Base-by-base conservation (phyloP, 495 filamentous ascomycete genomes). In the Penicillium atrosanguineum region DNA sequence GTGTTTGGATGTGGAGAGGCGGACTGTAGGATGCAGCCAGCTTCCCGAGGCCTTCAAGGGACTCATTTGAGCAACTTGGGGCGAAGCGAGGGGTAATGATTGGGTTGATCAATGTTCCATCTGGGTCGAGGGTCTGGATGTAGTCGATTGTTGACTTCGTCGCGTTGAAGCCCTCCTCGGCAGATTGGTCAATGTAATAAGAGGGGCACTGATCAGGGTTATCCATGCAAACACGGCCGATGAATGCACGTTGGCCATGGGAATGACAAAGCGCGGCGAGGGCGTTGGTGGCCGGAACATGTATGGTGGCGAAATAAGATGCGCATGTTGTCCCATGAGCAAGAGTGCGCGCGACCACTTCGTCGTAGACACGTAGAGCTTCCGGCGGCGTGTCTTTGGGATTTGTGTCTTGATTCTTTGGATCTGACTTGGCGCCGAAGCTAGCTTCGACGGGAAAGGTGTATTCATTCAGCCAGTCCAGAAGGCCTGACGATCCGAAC, bases 221-320 rank as follows among this genome's bases (percentile, higher is more conserved):
- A 69, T 96, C 89, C 93, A 97, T 97, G 77, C 90, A 95, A 31
- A 90, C 86, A 48, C 93, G 83, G 48, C 93, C 93, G 50, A 97
- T 80, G 60, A 96, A 88, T 29, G 93, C 93, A 49, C 93, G 81
- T 69, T 97, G 93, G 42, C 94, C 94, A 21, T 77, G 75, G 0
- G 69, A 61, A 23, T 87, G 78, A 62, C 90, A 94, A 42, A 96
- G 81, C 42, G 86, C 82, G 3, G 93, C 89, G 23, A 97, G 87
- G 6, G 95, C 81, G 71, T 96, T 96, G 8, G 93, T 97, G 4
- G 89, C 79, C 1, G 81, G 69, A 15, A 90, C 86, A 71, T 91
- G 83, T 55, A 87, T 83, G 38, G 93, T 97, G 40, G 92, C 92
- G 74, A 90, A 97, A 76, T 97, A 97, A 28, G 89, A 83, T 4